Percentiles rank a stretch among this genome's conserved stretches.
These are phyloP conservation scores for Anthracocystis setariae DNA, from an alignment of 1,284 basidiomycete genomes.

Conservation along the genomic window DNA sequence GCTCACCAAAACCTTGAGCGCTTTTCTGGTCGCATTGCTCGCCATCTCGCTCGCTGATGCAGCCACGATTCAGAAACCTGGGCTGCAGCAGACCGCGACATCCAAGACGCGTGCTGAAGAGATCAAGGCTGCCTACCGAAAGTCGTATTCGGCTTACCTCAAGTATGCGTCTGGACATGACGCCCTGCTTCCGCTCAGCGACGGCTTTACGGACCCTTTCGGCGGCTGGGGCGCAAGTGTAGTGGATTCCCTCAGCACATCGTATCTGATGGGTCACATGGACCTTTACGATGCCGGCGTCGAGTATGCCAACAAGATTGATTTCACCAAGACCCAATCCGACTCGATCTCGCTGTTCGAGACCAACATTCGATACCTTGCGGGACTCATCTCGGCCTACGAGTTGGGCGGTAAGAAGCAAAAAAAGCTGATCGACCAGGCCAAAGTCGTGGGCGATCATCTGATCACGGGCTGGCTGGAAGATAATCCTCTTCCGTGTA, in stretches of 20 bases:
- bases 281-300: conserved; percentile 48
- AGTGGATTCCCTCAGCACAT: conserved; percentile 58
- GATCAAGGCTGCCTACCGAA: conserved; percentile 46
- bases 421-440: conserved; percentile 52
- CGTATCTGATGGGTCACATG: conserved; percentile 56
- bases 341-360: conserved; percentile 55
- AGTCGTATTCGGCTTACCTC: conserved; percentile 48
- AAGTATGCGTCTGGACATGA: conserved; percentile 51
- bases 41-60: conserved; percentile 4
- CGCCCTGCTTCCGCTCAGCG: conserved; percentile 45
- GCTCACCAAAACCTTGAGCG: conserved; percentile 17
- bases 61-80: conserved; percentile 32
- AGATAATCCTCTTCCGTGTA: conserved; percentile 54
- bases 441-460: conserved; percentile 51
- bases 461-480: conserved; percentile 57
- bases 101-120: conserved; percentile 41
- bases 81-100: conserved; percentile 20
- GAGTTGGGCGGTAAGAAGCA: conserved; percentile 57
- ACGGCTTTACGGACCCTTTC: conserved; percentile 37
- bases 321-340: conserved; percentile 48
- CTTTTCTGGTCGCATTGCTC: conserved; percentile 22
- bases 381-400: conserved; percentile 58
- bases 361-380: conserved; percentile 62
- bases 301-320: conserved; percentile 35
- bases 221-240: conserved; percentile 62